Base-by-base conservation (phyloP, 148 eudicot genomes). In the Drosera capensis region DNA sequence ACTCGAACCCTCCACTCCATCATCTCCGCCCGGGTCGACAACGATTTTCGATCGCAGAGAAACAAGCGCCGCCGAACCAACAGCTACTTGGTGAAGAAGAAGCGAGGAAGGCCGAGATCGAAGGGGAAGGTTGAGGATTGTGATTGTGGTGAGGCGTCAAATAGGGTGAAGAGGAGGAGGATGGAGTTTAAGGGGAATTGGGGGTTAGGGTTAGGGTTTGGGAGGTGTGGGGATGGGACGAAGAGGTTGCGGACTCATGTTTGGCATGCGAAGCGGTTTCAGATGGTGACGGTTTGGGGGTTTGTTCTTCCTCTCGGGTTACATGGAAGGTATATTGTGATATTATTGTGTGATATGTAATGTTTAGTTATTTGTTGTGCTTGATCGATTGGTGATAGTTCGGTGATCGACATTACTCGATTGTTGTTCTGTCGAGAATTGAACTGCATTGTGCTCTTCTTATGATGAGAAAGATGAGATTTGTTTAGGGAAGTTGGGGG, bases 241-340 rank as follows among this genome's bases (percentile, higher is more conserved):
- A 84, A 68, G 77, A 73, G 97, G 65, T 55, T 84, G 28, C 60
- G 95, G 52, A 80, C 95, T 12, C 95, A 90, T 39, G 64, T 90
- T 5, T 90, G 95, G 95, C 76, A 78, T 71, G 95, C 95, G 0
- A 90, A 84, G 68, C 68, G 95, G 58, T 90, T 90, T 47, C 60
- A 47, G 0, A 90, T 84, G 80, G 43, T 50, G 1, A 84, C 84
- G 55, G 40, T 60, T 40, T 84, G 95, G 97, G 95, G 95, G 8
- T 84, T 80, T 46, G 51, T 72, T 62, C 73, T 84, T 60, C 85
- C 95, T 28, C 40, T 80, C 22, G 87, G 84, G 25, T 54, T 78
- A 60, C 84, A 75, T 18, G 97, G 93, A 40, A 71, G 94, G 96
- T 87, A 68, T 42, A 12, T 20, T n/a, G 5, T 30, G 38, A 34